phyloP scores from a whole-genome alignment of 2,329 filamentous ascomycete genomes.

The Penicillium thymicola region DNA sequence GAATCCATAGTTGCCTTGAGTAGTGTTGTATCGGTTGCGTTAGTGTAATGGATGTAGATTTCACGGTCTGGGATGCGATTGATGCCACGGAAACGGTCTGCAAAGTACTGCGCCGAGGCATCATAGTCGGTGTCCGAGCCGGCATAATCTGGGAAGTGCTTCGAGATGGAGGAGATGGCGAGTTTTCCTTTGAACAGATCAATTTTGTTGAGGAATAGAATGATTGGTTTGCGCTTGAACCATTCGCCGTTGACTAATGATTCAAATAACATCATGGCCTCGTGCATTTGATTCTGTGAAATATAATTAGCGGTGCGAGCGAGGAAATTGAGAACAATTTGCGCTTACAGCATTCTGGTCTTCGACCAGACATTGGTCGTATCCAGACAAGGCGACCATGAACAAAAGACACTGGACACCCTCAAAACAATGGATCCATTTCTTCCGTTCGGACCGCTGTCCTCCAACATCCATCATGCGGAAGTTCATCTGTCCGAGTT shows the following conservation, averaged over 20 bases:
- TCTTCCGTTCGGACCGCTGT: constrained; percentile 89
- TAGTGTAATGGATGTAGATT: constrained; percentile 59
- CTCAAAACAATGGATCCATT: constrained; percentile 97
- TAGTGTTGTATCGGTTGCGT: constrained; percentile 65
- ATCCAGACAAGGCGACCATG: constrained; percentile 90
- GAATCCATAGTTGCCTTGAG: constrained; percentile 83
- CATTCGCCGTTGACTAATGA: constrained; percentile 82
- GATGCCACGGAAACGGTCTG: constrained; percentile 73
- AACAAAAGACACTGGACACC: constrained; percentile 91
- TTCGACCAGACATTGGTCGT: constrained; percentile 93
- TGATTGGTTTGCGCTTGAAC: constrained; percentile 78
- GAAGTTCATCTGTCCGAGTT: constrained; percentile 86
- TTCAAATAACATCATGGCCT: constrained; percentile 82
- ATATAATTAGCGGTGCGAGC: constrained; percentile 5
- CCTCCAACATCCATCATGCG: constrained; percentile 96
- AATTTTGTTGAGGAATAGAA: constrained; percentile 85
- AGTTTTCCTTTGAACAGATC: constrained; percentile 80
- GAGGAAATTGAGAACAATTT: neutral
- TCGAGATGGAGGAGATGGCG: constrained; percentile 64
- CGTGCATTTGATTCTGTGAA: constrained; percentile 81
- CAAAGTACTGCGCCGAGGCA: constrained; percentile 74
- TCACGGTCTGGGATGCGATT: constrained; percentile 61
- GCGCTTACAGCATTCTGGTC: constrained; percentile 88
- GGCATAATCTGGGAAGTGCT: constrained; percentile 75
- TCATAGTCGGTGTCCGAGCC: constrained; percentile 69